Base-by-base conservation (phyloP, 2,329 filamentous ascomycete genomes). In the Aspergillus fischeri region DNA sequence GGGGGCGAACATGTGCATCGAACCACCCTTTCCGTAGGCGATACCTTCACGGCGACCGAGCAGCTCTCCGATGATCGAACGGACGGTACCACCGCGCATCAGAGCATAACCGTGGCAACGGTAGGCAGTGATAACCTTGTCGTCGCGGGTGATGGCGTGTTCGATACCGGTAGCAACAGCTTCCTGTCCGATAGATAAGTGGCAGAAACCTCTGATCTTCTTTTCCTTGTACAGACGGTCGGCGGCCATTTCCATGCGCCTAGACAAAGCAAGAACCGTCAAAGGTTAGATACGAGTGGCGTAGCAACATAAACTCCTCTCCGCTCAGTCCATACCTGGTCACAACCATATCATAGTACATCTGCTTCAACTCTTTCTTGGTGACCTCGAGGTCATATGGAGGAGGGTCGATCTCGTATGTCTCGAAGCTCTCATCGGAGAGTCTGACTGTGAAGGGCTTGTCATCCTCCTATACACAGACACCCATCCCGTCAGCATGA, bases 151-250 rank as follows among this genome's bases (percentile, higher is more conserved):
- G 74, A 99, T 90, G 65, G 92, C 92, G 77, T 96, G 91, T 81
- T 99, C 94, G 72, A 99, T 97, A 75, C 94, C 94, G 68, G 92
- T 88, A 58, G 94, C 92, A 65, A 99, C 94, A 65, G 94, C 94
- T 84, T 99, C 94, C 81, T 99, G 94, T 63, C 94, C 94, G 59
- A 90, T 96, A 58, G 94, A 97, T 78, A 99, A 81, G 81, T 99
- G 94, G 82, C 94, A 99, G 89, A 99, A 99, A 81, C 94, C 94
- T 71, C 94, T 90, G 71, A 99, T 97, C 86, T 99, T 97, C 89
- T 99, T 99, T 84, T 97, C 94, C 84, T 99, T 99, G 90, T 99
- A 99, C 73, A 99, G 83, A 75, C 93, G 87, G 77, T 99, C 94
- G 81, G 94, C 92, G 66, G 93, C 92, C 93, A 99, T 96, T 81